phyloP scores from a whole-genome alignment of 768 basidiomycete species.

The Boletus pseudo-olivaceus region DNA sequence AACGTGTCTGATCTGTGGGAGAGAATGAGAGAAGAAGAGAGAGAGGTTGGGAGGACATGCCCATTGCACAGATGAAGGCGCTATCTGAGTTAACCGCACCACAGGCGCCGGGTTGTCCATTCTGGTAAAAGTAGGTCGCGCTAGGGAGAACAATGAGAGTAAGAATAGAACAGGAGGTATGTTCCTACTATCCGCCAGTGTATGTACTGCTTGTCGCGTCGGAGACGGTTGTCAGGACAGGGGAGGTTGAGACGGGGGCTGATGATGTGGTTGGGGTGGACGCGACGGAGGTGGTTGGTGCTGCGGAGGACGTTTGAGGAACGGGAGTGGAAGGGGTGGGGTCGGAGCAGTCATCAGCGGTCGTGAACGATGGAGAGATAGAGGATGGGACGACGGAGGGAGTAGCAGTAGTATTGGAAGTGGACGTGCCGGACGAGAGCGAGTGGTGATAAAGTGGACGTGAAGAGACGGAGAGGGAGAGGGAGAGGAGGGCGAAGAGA shows the following conservation, averaged over 20 bases:
- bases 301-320: too few relatives aligned
- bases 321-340: background rate
- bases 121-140: slow-evolving; percentile 69
- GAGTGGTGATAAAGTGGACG: slow-evolving; percentile 27
- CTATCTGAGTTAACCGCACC: slow-evolving; percentile 57
- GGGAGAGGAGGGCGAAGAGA: slow-evolving; percentile 59
- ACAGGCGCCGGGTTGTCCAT: slow-evolving; percentile 76
- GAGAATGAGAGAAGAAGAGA: background rate
- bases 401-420: background rate
- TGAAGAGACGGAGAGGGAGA: slow-evolving; percentile 35
- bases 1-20: slow-evolving; percentile 45
- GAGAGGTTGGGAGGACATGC: slow-evolving; percentile 33
- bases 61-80: slow-evolving; percentile 60
- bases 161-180: background rate
- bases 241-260: too few relatives aligned
- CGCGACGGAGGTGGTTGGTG: background rate
- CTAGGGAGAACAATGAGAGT: slow-evolving; percentile 27
- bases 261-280: background rate
- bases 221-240: background rate
- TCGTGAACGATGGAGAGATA: slow-evolving; percentile 17
- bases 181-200: slow-evolving; percentile 44
- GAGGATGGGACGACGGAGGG: background rate
- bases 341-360: background rate
- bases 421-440: background rate
- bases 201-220: slow-evolving; percentile 25